A percentile compares a stretch with the other conserved stretches of the same genome.
Evolutionary conservation across 257 asterid genomes (phyloP).

Genomic region (Przewalskia tangutica): DNA sequence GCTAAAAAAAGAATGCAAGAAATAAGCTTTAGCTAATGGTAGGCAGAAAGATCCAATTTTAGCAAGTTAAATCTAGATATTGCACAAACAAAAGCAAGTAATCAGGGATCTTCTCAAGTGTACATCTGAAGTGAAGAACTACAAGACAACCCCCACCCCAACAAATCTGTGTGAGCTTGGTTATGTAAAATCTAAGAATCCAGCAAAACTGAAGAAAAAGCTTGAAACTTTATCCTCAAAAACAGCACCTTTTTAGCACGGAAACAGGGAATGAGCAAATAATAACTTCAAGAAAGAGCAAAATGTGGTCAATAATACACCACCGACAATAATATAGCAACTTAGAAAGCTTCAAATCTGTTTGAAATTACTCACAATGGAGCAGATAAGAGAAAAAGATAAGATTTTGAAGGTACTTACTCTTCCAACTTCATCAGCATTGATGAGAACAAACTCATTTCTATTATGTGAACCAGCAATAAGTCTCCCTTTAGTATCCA

Average conservation of each 20-base stretch:
- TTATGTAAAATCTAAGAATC: not conserved
- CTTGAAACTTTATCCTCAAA: slow-evolving; percentile 4
- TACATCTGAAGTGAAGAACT: not conserved
- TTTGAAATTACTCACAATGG: not conserved
- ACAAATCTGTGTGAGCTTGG: too few species aligned
- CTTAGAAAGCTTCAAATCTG: not conserved
- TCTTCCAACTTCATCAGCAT: slow-evolving; percentile 97
- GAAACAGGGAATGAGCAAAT: slow-evolving; percentile 10
- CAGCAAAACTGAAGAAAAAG: slow-evolving; percentile 8
- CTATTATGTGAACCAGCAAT: slow-evolving; percentile 95
- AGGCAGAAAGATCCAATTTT: not conserved
- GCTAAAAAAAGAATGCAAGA: too few species aligned
- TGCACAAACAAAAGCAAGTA: not conserved
- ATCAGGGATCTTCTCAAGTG: not conserved
- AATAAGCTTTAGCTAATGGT: not conserved
- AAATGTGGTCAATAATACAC: slow-evolving; percentile 6
- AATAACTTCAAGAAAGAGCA: slow-evolving; percentile 5
- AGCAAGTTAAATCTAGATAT: slow-evolving; percentile 14
- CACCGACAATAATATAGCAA: not conserved
- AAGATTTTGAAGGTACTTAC: slow-evolving; percentile 27
- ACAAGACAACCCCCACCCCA: not conserved
- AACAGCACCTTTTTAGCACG: slow-evolving; percentile 10
- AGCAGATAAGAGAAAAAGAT: not conserved
- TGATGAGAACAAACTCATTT: slow-evolving; percentile 90
- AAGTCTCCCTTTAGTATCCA: slow-evolving; percentile 95